A percentile compares a stretch with the other conserved stretches of the same genome.
phyloP scores from a whole-genome alignment of 805 yeast genomes.

The Pichia ethanolica region DNA sequence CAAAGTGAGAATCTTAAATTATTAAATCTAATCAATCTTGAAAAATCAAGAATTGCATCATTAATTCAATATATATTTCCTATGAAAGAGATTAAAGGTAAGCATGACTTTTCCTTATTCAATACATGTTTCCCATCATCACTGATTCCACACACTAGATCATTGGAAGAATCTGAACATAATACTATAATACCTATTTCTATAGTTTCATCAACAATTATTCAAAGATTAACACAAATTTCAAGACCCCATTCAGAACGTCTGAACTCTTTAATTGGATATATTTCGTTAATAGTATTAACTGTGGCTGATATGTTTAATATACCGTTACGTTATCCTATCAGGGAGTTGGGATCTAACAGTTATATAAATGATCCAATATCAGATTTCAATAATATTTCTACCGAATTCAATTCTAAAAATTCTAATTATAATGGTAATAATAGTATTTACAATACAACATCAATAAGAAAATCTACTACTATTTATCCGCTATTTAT shows the following conservation, averaged over 20 bases:
- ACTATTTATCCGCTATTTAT: conserved; percentile 43
- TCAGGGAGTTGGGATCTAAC: conserved; percentile 39
- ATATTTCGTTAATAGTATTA: conserved; percentile 35
- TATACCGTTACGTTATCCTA: conserved; percentile 43
- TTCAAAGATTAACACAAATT: conserved; percentile 16
- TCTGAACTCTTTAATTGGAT: conserved; percentile 43
- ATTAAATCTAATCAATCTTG: conserved; percentile 9
- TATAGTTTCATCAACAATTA: background rate
- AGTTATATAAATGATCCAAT: conserved; percentile 44
- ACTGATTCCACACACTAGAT: conserved; percentile 1
- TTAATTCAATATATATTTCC: conserved; percentile 27
- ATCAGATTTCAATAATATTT: conserved; percentile 16
- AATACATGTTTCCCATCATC: conserved; percentile 25
- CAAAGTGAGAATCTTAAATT: conserved; percentile 1
- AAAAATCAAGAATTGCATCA: conserved; percentile 22
- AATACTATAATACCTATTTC: conserved; percentile 1
- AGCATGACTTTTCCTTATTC: conserved; percentile 26
- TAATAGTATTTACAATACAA: background rate
- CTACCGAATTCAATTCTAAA: conserved; percentile 13
- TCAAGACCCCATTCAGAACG: conserved; percentile 30
- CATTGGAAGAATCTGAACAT: background rate
- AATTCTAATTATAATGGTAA: background rate
- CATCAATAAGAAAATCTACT: conserved; percentile 22
- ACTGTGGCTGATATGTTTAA: conserved; percentile 34
- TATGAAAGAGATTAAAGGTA: conserved; percentile 16